Evolutionary conservation across 768 basidiomycete species (phyloP), one percentile per base, ranked within the genome.

Genomic region (Leccinellum luteum): DNA sequence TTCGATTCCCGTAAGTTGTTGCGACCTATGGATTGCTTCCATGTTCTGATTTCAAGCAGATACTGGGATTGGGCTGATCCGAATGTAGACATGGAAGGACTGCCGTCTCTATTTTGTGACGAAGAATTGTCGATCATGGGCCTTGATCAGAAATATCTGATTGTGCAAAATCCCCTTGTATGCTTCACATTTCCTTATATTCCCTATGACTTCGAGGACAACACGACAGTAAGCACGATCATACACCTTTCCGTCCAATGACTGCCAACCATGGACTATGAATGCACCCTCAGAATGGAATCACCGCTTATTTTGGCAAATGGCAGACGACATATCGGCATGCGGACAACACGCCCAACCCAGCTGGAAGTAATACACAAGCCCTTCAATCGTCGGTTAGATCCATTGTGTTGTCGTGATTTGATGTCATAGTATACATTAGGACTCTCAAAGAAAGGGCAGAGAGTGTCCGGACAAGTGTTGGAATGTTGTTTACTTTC

Each of bases 61-160:
- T 70, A 64, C 51, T 71, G 70, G 68, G 67, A 71, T 53, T 71
- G 70, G 69, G 69, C 63, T 2, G 69, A 60, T 25, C 61, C 59
- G 12, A 55, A 47, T 52, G 61, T 67, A 14, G 56, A 58, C 12
- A 19, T 28, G 15, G 50, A 65, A 17, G 67, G 69, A 3, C 44
- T 71, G 6, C 65, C 69, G 7, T 48, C 67, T 32, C 50, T 70
- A 4, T 61, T 69, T 27, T 60, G 59, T 38, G 21, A 50, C 3
- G 53, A 68, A 0, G 54, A 58, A n/a, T n/a, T 69, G 23, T 17
- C 44, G 3, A 51, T 69, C 21, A 15, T 47, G 19, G 48, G 51
- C 28, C 19, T 51, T 8, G 58, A 53, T 19, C 43, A 60, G 19
- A 55, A 63, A 19, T 30, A 19, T 1, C 7, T 59, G 23, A 51